Conservation (phyloP, 1,139 yeast genomes). For the Hyphopichia wangnamkhiaoensis region DNA sequence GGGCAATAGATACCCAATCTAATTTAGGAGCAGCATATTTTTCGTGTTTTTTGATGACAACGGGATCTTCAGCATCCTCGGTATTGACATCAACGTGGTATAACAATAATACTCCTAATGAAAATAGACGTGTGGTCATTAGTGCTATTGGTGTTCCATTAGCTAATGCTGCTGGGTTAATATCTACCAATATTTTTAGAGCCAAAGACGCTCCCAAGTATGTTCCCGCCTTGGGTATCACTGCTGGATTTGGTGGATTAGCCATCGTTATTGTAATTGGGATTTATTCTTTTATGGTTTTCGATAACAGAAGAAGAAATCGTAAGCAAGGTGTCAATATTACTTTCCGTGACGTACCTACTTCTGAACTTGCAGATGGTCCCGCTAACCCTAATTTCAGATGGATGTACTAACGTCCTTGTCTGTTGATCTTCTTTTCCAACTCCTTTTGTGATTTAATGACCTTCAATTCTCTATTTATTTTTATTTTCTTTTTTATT, state of each 20-base stretch:
- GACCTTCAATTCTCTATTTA: too few species aligned
- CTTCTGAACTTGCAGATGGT: conserved; percentile 44
- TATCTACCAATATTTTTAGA: conserved; percentile 31
- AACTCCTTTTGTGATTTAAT: too few species aligned
- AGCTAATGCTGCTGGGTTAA: conserved; percentile 35
- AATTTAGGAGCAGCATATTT: conserved; percentile 44
- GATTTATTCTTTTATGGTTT: conserved; percentile 30
- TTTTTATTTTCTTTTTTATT: too few species aligned
- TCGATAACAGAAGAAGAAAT: conserved; percentile 45
- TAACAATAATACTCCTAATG: conserved; percentile 51
- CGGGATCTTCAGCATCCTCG: conserved; percentile 33
- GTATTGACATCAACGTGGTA: conserved; percentile 54
- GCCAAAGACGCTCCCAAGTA: conserved; percentile 33
- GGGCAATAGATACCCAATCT: conserved; percentile 38
- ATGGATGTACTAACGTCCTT: conserved; percentile 51
- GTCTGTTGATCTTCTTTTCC: too few species aligned
- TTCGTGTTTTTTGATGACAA: conserved; percentile 35
- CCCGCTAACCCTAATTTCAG: conserved; percentile 47
- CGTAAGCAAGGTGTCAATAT: conserved; percentile 40
- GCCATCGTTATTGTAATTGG: conserved; percentile 23
- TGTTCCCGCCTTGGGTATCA: conserved; percentile 31
- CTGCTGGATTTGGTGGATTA: conserved; percentile 36
- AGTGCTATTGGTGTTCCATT: conserved; percentile 32
- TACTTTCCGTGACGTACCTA: conserved; percentile 45
- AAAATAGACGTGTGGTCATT: conserved; percentile 31